Percentiles rank a stretch among this genome's conserved stretches.
Conservation (phyloP, 768 basidiomycete genomes). For the Psilocybe cubensis region DNA sequence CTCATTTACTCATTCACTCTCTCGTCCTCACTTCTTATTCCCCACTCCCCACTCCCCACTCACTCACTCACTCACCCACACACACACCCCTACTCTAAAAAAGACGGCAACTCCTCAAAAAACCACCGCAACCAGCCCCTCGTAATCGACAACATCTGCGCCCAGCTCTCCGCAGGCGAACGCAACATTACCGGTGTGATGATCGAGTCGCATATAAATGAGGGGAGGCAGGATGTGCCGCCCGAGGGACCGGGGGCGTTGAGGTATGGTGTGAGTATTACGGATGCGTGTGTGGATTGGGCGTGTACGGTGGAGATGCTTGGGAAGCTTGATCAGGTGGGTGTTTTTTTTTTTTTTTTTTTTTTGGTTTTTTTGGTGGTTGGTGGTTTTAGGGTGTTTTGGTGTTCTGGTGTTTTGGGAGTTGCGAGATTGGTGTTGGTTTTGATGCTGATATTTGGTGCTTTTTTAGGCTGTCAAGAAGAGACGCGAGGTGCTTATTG, state of each 20-base stretch:
- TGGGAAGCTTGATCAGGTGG: slow-evolving; percentile 62
- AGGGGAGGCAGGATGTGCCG: slow-evolving; percentile 90
- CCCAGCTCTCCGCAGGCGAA: slow-evolving; percentile 74
- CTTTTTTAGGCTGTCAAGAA: slow-evolving; percentile 45
- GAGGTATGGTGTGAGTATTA: slow-evolving; percentile 86
- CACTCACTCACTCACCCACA: not conserved
- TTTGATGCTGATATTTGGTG: not conserved
- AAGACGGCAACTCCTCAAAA: slow-evolving; percentile 97
- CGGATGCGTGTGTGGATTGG: slow-evolving; percentile 93
- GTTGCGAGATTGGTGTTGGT: not conserved
- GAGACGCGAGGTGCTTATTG: slow-evolving; percentile 45
- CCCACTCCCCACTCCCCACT: slow-evolving; percentile 5
- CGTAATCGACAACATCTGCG: slow-evolving; percentile 71
- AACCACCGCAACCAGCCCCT: slow-evolving; percentile 92
- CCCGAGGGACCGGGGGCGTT: slow-evolving; percentile 64
- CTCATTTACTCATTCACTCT: not conserved
- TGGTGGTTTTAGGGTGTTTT: too few species aligned
- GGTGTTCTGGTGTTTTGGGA: too few species aligned
- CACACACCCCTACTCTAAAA: too few species aligned
- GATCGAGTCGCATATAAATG: slow-evolving; percentile 95
- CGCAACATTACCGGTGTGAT: slow-evolving; percentile 90
- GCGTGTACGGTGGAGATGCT: slow-evolving; percentile 77
- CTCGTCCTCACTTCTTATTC: not conserved
- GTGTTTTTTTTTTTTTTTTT: not conserved
- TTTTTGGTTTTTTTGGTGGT: not conserved